Evolutionary conservation across 2,329 filamentous ascomycete species (phyloP), one percentile per base, ranked within the genome.

Genomic region (Clonostachys rosea): DNA sequence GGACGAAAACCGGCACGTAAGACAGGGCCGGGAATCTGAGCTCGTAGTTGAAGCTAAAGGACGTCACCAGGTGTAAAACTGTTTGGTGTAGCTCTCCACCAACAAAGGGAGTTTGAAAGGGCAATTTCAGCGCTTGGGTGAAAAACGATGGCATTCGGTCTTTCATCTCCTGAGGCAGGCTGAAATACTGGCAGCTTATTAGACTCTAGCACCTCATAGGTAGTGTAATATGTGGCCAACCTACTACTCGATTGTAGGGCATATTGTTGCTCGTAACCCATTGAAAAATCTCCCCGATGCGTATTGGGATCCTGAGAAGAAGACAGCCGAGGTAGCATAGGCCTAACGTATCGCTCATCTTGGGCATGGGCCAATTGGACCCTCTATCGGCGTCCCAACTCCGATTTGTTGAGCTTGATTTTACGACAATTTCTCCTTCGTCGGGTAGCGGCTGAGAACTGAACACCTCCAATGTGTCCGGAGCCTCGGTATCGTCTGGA

Each of bases 291-390:
- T 95, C 88, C 11, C 83, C 85, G 8, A 92, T 70, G 18, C 84
- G 82, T n/a, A 89, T 74, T 1, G 91, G 90, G 47, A 94, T 73
- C 47, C 86, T 82, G 55, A 96, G 72, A 24, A 96, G 71, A 42
- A 94, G 58, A 36, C 83, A 83, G 2, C 83, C 91, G 34, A 96
- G 66, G 67, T 96, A 96, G 59, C 88, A 91, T 11, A 96, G 63
- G 2, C 76, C 84, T 45, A 97, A 66, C 1, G 86, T 86, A 54
- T 96, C 91, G 40, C 88, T 69, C 35, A 95, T 69, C 45, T 71
- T 81, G 2, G 91, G 91, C 55, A 81, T 56, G 43, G 74, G 70
- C 71, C 81, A 78, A 41, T 70, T 62, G 54, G 70, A 64, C 6
- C 71, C 70, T 24, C 67, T 59, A 47, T 73, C 67, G 13, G 72